Base-by-base conservation (phyloP, 305 asterid genomes). In the Rubia peregrina region DNA sequence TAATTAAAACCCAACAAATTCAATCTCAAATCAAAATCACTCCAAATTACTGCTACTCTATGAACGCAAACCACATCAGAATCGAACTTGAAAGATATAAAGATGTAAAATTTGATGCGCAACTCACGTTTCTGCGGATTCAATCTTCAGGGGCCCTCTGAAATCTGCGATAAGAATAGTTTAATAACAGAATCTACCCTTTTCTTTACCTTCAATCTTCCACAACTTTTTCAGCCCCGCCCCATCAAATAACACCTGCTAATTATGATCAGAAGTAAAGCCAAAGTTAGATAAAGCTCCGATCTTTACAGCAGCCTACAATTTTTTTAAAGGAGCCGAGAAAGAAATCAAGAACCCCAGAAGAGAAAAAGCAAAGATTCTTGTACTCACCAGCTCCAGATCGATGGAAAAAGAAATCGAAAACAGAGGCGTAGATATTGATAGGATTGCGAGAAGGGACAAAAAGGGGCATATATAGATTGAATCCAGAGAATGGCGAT, bases 141-240 rank as follows among this genome's bases (percentile, higher is more conserved):
- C 49, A 69, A 46, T 69, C 71, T 22, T 30, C 60, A 53, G 44
- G 71, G 71, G 24, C 61, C 70, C 61, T 44, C 65, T 36, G 19
- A 17, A 63, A 60, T 22, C 73, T 36, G 69, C 43, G 19, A 67
- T 36, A 44, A 17, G 22, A 75, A 70, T 71, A 65, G 40, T 71
- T 69, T 74, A 70, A 38, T 56, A 40, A 46, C 61, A 71, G 79
- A 78, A 75, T 78, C 61, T 73, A 12, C 71, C 22, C 74, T 76
- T 78, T 81, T 59, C 85, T 81, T 81, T 64, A 68, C 55, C 81
- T 68, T 71, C 81, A 79, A 78, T 71, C 81, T 74, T 79, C 79
- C 77, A 74, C 70, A 69, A 16, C 79, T 26, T 67, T 64, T 38
- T 55, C 75, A 44, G 66, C 77, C 61, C 74, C 57, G 65, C 59